Conservation (phyloP, 2,329 filamentous ascomycete genomes). For the Alternaria arbusti region DNA sequence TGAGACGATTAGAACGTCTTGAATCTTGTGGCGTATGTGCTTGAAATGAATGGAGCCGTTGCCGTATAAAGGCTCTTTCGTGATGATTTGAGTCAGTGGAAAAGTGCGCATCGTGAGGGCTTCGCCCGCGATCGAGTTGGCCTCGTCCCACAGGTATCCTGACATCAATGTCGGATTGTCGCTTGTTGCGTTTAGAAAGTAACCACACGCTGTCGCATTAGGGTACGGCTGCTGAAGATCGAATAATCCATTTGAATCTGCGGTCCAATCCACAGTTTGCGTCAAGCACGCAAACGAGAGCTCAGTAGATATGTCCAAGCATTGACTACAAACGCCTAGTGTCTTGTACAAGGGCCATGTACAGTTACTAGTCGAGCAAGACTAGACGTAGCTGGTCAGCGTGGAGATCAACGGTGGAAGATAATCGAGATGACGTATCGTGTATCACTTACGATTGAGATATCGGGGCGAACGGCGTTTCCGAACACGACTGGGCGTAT, state of each 20-base stretch:
- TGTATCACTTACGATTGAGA: conserved; percentile 15
- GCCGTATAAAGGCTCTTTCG: conserved; percentile 3
- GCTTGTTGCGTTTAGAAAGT: too few species aligned
- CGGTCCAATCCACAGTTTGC: too few species aligned
- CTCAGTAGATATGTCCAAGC: too few species aligned
- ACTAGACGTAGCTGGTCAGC: neutral
- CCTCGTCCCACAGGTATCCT: too few species aligned
- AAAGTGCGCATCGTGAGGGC: conserved; percentile 17
- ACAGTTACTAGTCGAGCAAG: conserved; percentile 41
- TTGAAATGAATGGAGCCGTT: conserved; percentile 28
- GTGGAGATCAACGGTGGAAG: neutral
- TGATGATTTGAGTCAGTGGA: conserved; percentile 5
- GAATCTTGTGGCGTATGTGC: conserved; percentile 20
- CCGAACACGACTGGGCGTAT: conserved; percentile 26
- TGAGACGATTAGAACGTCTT: conserved; percentile 20
- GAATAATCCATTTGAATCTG: too few species aligned
- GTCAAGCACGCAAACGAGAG: too few species aligned
- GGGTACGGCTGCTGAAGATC: too few species aligned
- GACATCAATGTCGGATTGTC: too few species aligned
- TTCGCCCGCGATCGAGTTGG: conserved; percentile 3
- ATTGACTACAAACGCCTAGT: conserved; percentile 23
- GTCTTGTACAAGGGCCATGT: conserved; percentile 37
- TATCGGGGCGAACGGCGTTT: too few species aligned
- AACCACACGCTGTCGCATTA: too few species aligned
- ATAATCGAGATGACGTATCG: conserved; percentile 27